Percentiles rank a stretch among this genome's conserved stretches.
Evolutionary conservation across 1,139 yeast species (phyloP).

Genomic region (Blastobotrys proliferans): DNA sequence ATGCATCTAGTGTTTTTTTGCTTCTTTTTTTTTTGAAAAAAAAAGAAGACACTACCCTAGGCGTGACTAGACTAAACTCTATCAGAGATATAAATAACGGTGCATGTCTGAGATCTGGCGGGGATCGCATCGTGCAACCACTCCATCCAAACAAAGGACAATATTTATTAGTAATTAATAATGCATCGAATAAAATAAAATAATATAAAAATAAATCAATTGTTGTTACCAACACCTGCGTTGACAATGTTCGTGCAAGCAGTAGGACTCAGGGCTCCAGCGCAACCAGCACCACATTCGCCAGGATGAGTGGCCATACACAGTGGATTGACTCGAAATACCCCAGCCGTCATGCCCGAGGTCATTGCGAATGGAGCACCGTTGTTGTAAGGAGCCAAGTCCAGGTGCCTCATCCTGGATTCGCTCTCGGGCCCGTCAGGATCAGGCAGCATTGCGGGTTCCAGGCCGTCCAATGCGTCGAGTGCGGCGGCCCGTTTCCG

Average conservation of each 20-base stretch:
- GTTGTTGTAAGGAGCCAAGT: conserved; percentile 4
- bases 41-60: too few relatives aligned
- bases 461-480: too few relatives aligned
- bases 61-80: too few relatives aligned
- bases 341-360: conserved; percentile 3
- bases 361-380: conserved; percentile 8
- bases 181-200: too few relatives aligned
- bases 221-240: conserved; percentile 2
- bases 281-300: conserved; percentile 7
- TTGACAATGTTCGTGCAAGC: not conserved
- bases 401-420: conserved; percentile 1
- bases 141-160: too few relatives aligned
- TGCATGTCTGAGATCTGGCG: too few relatives aligned
- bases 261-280: not conserved
- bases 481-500: conserved; percentile 3
- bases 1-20: too few relatives aligned
- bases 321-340: conserved; percentile 6
- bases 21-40: too few relatives aligned
- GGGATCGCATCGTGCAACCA: too few relatives aligned
- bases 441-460: not conserved
- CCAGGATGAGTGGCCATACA: conserved; percentile 10
- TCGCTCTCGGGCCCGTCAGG: conserved; percentile 1
- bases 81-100: too few relatives aligned
- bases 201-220: too few relatives aligned
- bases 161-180: too few relatives aligned